Evolutionary conservation across 768 basidiomycete species (phyloP).

Genomic region (Roridomyces roridus): DNA sequence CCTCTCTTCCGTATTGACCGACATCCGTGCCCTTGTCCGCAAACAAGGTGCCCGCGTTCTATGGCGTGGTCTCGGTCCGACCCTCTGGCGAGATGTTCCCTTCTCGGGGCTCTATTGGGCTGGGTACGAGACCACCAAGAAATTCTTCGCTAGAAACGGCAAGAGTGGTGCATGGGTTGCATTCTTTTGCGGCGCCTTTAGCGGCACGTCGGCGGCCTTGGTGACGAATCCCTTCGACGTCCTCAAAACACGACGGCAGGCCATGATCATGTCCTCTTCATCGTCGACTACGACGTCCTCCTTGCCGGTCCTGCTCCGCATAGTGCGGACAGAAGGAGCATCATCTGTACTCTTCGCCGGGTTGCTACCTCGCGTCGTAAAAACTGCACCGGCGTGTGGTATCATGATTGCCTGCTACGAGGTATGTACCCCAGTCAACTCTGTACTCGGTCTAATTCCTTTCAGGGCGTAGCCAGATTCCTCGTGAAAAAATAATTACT

Average conservation of each 20-base stretch:
- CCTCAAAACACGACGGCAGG: conserved; percentile 92
- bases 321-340: conserved; percentile 80
- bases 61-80: conserved; percentile 92
- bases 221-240: conserved; percentile 97
- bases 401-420: conserved; percentile 98
- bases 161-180: conserved; percentile 69
- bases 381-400: conserved; percentile 97
- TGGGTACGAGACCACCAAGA: conserved; percentile 87
- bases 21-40: conserved; percentile 65
- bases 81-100: conserved; percentile 96
- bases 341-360: conserved; percentile 86
- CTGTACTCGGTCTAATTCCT: not conserved
- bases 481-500: conserved; percentile 47
- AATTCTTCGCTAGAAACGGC: conserved; percentile 57
- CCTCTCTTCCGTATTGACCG: conserved; percentile 72
- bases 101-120: conserved; percentile 99
- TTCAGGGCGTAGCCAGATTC: conserved; percentile 64
- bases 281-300: conserved; percentile 52
- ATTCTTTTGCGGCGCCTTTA: conserved; percentile 89
- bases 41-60: conserved; percentile 71
- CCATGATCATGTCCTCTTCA: conserved; percentile 70
- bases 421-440: conserved; percentile 48
- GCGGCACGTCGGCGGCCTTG: conserved; percentile 86
- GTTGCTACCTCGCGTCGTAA: conserved; percentile 84
- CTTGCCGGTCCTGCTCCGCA: conserved; percentile 67